Evolutionary conservation across 1,284 basidiomycete species (phyloP).

Genomic region (Naganishia sp.): DNA sequence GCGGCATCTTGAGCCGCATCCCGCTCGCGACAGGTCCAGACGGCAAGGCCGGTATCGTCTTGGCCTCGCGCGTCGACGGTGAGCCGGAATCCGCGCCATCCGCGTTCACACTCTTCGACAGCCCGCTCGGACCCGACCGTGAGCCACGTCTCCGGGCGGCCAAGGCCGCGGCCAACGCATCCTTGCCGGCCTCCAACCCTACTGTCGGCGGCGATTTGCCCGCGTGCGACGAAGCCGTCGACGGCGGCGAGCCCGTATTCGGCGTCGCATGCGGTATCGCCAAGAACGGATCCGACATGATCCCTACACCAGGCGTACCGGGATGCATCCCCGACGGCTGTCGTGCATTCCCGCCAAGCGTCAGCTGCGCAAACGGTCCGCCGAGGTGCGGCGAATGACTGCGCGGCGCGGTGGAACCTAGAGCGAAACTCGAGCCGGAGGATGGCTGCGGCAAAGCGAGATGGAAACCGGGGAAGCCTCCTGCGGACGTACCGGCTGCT

Average conservation of each 20-base stretch:
- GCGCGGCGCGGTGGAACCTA: constrained; percentile 35
- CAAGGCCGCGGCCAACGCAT: constrained; percentile 27
- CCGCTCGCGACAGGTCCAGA: constrained; percentile 5
- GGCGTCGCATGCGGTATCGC: neutral
- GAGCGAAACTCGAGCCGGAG: constrained; percentile 10
- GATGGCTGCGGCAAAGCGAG: neutral
- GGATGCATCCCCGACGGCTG: neutral
- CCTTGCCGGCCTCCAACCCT: neutral
- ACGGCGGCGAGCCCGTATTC: neutral
- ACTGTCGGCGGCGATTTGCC: neutral
- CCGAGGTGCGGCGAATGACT: constrained; percentile 46
- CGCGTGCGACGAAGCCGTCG: neutral
- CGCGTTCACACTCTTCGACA: constrained; percentile 17
- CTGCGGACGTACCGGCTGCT: neutral
- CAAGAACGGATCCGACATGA: constrained; percentile 28
- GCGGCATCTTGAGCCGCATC: constrained; percentile 5
- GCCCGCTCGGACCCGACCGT: constrained; percentile 26
- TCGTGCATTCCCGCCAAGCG: constrained; percentile 40
- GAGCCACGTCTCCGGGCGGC: constrained; percentile 25
- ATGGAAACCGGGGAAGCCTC: constrained; percentile 20
- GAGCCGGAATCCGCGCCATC: neutral
- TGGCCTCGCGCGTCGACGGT: neutral
- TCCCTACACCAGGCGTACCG: constrained; percentile 12
- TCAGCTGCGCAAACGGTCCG: constrained; percentile 52
- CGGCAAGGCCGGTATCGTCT: neutral